Conservation (phyloP, 768 basidiomycete species). For the Megacollybia marginata region DNA sequence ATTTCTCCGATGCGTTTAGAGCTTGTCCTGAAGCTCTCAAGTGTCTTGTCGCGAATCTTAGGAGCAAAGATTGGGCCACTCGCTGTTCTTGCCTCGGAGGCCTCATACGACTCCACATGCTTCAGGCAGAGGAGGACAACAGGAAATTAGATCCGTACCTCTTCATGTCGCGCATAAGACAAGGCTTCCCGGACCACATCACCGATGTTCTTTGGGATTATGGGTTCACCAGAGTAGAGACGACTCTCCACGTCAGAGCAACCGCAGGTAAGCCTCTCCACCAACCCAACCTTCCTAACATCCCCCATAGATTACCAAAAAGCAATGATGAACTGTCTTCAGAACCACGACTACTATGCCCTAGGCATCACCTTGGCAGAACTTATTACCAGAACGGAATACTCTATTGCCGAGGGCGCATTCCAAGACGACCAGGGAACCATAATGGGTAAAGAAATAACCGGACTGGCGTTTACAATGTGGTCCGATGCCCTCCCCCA, state of each 20-base stretch:
- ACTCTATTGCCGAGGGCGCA: constrained; percentile 49
- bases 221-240: constrained; percentile 40
- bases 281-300: neutral
- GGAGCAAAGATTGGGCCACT: constrained; percentile 45
- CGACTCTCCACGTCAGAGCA: constrained; percentile 28
- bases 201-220: constrained; percentile 39
- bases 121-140: constrained; percentile 36
- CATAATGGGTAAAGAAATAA: constrained; percentile 32
- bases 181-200: constrained; percentile 40
- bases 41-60: constrained; percentile 50
- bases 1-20: constrained; percentile 37
- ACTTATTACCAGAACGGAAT: constrained; percentile 52
- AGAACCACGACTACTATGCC: constrained; percentile 40
- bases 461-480: constrained; percentile 52
- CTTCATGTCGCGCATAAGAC: constrained; percentile 33
- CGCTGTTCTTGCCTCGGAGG: constrained; percentile 47
- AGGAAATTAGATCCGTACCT: constrained; percentile 40
- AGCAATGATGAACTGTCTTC: constrained; percentile 43
- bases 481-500: constrained; percentile 54
- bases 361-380: constrained; percentile 43
- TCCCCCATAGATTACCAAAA: constrained; percentile 33
- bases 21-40: constrained; percentile 33
- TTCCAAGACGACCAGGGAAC: constrained; percentile 38
- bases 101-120: constrained; percentile 41
- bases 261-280: neutral